Percentiles rank a stretch among this genome's conserved stretches.
These are phyloP conservation scores for Corymbia maculata DNA, from an alignment of 345 rosid species.

Conservation along the genomic window DNA sequence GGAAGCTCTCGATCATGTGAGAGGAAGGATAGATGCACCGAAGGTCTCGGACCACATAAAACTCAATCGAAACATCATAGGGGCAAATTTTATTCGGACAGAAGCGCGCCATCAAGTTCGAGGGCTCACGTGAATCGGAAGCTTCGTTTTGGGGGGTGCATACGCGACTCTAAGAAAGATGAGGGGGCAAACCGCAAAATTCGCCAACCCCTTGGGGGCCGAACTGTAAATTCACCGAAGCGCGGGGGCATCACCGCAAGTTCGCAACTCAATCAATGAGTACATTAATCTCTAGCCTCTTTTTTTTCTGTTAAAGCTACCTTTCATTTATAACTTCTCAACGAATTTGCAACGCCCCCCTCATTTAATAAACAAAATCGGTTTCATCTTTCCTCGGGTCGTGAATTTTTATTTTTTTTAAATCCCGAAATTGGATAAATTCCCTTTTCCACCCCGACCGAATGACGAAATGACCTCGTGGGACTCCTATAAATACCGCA, in stretches of 20 bases:
- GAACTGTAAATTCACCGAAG: not conserved
- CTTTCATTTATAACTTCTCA: not conserved
- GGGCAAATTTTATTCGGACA: not conserved
- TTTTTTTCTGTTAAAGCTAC: not conserved
- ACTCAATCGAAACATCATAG: not conserved
- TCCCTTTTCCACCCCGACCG: not conserved
- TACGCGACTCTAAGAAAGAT: not conserved
- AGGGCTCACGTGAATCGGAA: not conserved
- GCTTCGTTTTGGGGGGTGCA: not conserved
- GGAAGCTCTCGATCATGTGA: not conserved
- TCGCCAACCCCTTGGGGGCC: not conserved
- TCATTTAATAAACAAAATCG: not conserved
- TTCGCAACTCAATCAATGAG: not conserved
- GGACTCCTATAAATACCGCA: constrained; percentile 10
- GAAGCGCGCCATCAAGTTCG: not conserved
- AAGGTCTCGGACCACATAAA: not conserved
- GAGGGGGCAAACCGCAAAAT: not conserved
- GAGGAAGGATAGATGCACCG: not conserved
- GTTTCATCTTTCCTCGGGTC: not conserved
- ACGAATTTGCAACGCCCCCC: not conserved
- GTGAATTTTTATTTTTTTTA: too few relatives aligned
- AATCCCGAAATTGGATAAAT: not conserved
- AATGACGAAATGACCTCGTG: constrained; percentile 36
- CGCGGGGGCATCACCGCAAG: not conserved
- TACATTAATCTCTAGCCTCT: not conserved